Conservation (phyloP, 2,329 filamentous ascomycete genomes). For the Rhexocercosporidium sp. region DNA sequence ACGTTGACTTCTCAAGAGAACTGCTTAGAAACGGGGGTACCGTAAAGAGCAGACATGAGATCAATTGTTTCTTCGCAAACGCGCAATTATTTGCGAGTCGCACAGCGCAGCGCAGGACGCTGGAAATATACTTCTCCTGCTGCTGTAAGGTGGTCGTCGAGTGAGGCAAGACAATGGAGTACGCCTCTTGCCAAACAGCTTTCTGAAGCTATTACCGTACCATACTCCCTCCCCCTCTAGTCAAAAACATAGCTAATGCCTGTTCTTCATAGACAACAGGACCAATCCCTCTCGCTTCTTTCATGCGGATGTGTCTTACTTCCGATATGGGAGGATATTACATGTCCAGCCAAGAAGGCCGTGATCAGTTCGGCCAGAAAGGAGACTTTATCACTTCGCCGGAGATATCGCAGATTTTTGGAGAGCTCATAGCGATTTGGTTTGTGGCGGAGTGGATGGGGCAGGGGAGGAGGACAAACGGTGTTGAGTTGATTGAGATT, state of each 20-base stretch:
- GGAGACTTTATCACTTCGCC: slow-evolving; percentile 98
- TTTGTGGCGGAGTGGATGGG: slow-evolving; percentile 96
- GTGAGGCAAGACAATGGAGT: slow-evolving; percentile 68
- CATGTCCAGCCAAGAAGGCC: slow-evolving; percentile 70
- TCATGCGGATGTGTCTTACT: slow-evolving; percentile 98
- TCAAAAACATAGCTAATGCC: slow-evolving; percentile 40
- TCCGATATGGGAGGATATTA: slow-evolving; percentile 93
- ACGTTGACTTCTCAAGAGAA: background rate
- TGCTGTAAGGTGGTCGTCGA: slow-evolving; percentile 39
- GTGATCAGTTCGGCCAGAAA: slow-evolving; percentile 89
- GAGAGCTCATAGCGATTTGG: slow-evolving; percentile 93
- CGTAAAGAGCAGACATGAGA: slow-evolving; percentile 34
- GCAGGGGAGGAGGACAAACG: slow-evolving; percentile 75
- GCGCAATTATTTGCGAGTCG: slow-evolving; percentile 26
- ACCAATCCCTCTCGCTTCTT: slow-evolving; percentile 88
- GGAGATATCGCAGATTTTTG: slow-evolving; percentile 97
- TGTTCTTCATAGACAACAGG: slow-evolving; percentile 71
- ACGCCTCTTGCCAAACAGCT: slow-evolving; percentile 90
- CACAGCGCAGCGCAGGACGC: slow-evolving; percentile 30
- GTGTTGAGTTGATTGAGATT: slow-evolving; percentile 90
- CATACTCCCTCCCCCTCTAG: slow-evolving; percentile 20
- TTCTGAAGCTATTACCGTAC: slow-evolving; percentile 83
- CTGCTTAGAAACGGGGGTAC: slow-evolving; percentile 27
- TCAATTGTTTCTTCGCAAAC: slow-evolving; percentile 35
- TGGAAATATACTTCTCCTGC: slow-evolving; percentile 29